phyloP scores from a whole-genome alignment of 495 filamentous ascomycete species.

The Aspergillus mulundensis region DNA sequence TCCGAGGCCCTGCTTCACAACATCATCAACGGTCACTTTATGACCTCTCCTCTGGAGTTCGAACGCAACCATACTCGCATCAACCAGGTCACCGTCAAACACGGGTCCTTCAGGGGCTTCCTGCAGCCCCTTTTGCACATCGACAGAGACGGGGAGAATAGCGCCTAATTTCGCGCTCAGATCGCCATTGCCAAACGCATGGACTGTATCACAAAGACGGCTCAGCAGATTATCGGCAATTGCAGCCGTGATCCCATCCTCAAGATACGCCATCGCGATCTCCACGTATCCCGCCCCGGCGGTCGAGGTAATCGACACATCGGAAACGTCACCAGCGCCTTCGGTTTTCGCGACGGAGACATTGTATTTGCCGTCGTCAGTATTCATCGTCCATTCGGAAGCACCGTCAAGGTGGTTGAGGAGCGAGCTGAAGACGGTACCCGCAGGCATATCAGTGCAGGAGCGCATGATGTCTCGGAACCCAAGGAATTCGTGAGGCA shows the following conservation, averaged over 20 bases:
- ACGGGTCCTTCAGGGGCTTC: background rate
- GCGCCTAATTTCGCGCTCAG: background rate
- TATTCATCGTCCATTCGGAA: conserved; percentile 3
- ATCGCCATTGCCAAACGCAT: conserved; percentile 2
- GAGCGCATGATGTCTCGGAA: conserved; percentile 8
- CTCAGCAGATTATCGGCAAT: background rate
- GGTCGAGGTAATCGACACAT: conserved; percentile 9
- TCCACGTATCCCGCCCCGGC: background rate
- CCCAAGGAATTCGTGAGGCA: conserved; percentile 4
- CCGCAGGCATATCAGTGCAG: background rate
- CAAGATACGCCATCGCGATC: conserved; percentile 11
- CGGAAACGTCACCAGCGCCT: conserved; percentile 4
- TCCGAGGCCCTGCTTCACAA: conserved; percentile 9
- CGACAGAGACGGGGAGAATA: conserved; percentile 6
- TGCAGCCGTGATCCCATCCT: background rate
- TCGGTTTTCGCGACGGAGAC: conserved; percentile 8
- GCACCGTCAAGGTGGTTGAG: conserved; percentile 10
- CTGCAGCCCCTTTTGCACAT: conserved; percentile 12
- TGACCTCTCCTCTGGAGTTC: conserved; percentile 18
- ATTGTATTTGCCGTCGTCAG: background rate
- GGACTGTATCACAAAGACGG: background rate
- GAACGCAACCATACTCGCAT: conserved; percentile 22
- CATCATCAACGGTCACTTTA: conserved; percentile 41
- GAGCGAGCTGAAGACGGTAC: conserved; percentile 4
- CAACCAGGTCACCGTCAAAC: conserved; percentile 28